Evolutionary conservation across 192 early-diverging fungal genomes (phyloP).

Genomic region (Entrophospora sp.): DNA sequence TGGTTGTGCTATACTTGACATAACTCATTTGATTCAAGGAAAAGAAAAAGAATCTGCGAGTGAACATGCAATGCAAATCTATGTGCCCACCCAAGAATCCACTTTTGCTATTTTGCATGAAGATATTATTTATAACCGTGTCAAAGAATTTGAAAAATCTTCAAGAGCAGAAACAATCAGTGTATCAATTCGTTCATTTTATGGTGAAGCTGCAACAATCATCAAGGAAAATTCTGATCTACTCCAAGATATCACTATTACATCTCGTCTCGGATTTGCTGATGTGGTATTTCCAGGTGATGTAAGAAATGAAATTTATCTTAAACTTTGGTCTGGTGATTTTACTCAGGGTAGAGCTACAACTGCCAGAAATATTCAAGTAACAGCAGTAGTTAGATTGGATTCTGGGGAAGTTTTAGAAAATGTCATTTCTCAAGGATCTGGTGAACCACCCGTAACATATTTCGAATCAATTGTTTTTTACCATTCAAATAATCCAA

Average conservation of each 20-base stretch:
- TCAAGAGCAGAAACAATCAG: conserved; percentile 33
- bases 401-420: conserved; percentile 45
- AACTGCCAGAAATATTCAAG: conserved; percentile 46
- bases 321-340: conserved; percentile 47
- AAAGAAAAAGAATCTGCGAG: too few species aligned
- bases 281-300: too few species aligned
- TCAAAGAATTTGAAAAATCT: conserved; percentile 32
- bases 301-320: conserved; percentile 49
- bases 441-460: too few species aligned
- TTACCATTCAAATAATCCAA: conserved; percentile 46
- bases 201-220: conserved; percentile 29
- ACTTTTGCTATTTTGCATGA: too few species aligned
- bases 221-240: conserved; percentile 31
- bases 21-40: too few species aligned
- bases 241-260: conserved; percentile 32
- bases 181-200: too few species aligned
- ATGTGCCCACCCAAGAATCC: conserved; percentile 36
- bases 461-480: conserved; percentile 50
- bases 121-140: too few species aligned
- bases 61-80: conserved; percentile 44
- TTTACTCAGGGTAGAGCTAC: conserved; percentile 34
- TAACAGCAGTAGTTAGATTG: conserved; percentile 46
- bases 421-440: too few species aligned
- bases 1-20: too few species aligned
- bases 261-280: too few species aligned